Base-by-base conservation (phyloP, 495 filamentous ascomycete species). In the Penicillium bovifimosum region DNA sequence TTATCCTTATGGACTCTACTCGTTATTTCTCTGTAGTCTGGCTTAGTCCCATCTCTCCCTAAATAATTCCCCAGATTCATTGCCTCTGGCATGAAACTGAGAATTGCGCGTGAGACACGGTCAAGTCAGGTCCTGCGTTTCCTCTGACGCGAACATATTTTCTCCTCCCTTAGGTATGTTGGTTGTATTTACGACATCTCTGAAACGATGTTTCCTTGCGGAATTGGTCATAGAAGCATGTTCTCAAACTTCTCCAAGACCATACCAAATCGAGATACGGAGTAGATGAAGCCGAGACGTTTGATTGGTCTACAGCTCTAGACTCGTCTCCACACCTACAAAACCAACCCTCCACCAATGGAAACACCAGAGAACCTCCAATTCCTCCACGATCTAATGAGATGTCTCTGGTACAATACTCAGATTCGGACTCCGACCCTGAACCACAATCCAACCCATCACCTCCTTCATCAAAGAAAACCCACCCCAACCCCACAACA, bases 321-420 rank as follows among this genome's bases (percentile, higher is more conserved):
- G 5, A 10, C 18, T 33, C 20, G 4, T 39, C 52, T 32, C 52
- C 14, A 38, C 44, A 24, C 38, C 41, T 20, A 13, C 28, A 27
- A 45, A 54, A 35, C 11, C 34, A 46, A 31, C 33, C 20, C 44
- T 18, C 38, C 44, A 36, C 46, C 27, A 39, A n/a, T n/a, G n/a
- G n/a, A 29, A 40, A 36, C 46, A 27, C 32, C 20, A 44, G 46
- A n/a, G 2, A 4, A 2, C 2, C 4, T 24, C 20, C 20, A 24
- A 24, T 27, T 32, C 20, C 29, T 31, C 11, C 53, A 53, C 8
- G 20, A 45, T 20, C 36, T 9, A 31, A 38, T 41, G 51, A 36
- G 5, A 77, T 86, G 83, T 73, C 80, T 33, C 72, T 91, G 11
- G 86, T 91, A 54, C 80, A 89, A 60, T 92, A 91, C 64, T 70